These are phyloP conservation scores for Ophiocordyceps robertsii DNA, from an alignment of 2,329 filamentous ascomycete genomes.

Conservation along the genomic window DNA sequence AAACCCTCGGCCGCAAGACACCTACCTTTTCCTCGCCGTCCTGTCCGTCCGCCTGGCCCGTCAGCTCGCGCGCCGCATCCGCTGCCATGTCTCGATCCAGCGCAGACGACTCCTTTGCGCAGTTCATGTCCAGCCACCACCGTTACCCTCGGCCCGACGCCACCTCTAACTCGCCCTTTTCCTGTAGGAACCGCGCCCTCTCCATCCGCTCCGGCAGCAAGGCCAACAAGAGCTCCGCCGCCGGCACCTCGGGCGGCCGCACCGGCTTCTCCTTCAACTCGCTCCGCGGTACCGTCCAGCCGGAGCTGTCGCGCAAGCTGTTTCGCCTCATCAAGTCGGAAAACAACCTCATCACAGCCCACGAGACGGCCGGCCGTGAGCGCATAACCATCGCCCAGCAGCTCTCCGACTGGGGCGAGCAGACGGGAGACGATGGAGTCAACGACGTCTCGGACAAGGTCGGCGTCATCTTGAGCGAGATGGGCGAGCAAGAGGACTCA, in stretches of 20 bases:
- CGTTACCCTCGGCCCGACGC: constrained; percentile 8
- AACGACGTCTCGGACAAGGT: constrained; percentile 92
- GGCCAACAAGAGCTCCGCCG: constrained; percentile 21
- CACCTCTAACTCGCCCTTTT: constrained; percentile 12
- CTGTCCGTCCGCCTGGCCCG: no score
- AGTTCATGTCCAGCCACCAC: constrained; percentile 7
- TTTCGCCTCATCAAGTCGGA: constrained; percentile 90
- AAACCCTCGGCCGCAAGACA: no score
- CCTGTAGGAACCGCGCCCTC: constrained; percentile 54
- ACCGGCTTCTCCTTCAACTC: constrained; percentile 68
- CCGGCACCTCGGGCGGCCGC: constrained; percentile 10
- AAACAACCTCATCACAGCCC: constrained; percentile 73
- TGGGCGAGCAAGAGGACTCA: constrained; percentile 83
- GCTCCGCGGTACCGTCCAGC: constrained; percentile 71
- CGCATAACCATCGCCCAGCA: constrained; percentile 75
- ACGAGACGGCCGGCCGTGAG: constrained; percentile 77
- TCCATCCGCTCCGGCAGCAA: constrained; percentile 59
- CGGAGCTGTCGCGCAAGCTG: constrained; percentile 78
- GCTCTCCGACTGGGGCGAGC: constrained; percentile 92
- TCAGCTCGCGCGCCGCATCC: no score
- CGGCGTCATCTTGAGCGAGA: constrained; percentile 79
- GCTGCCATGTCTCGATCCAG: constrained; percentile 17
- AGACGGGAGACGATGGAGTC: constrained; percentile 74
- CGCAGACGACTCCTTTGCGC: constrained; percentile 14
- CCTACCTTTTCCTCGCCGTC: no score